Evolutionary conservation across 2,329 filamentous ascomycete species (phyloP).

Genomic region (Fusarium zealandicum): DNA sequence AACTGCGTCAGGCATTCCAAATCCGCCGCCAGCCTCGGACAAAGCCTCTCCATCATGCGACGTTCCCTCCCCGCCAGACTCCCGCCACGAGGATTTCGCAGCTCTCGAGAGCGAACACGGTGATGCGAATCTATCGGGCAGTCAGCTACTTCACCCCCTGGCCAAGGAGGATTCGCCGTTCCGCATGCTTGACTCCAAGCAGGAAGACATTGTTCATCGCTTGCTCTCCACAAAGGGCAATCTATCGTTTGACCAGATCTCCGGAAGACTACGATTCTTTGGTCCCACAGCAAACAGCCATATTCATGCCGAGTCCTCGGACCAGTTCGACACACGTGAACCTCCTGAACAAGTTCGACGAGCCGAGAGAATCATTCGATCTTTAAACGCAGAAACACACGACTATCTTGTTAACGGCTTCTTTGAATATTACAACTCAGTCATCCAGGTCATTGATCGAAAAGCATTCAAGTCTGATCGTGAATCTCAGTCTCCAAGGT

Average conservation of each 20-base stretch:
- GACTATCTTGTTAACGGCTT: constrained; percentile 61
- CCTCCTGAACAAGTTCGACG: constrained; percentile 55
- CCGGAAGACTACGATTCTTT: constrained; percentile 59
- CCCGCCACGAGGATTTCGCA: constrained; percentile 44
- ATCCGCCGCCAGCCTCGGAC: constrained; percentile 13
- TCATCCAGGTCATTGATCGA: constrained; percentile 58
- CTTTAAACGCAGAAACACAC: constrained; percentile 55
- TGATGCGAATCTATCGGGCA: constrained; percentile 27
- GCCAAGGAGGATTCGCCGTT: constrained; percentile 46
- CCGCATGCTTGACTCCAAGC: constrained; percentile 49
- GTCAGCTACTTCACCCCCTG: constrained; percentile 32
- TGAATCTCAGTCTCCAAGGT: constrained; percentile 54
- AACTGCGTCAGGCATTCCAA: background rate
- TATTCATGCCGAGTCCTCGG: constrained; percentile 53
- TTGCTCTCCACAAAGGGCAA: constrained; percentile 58
- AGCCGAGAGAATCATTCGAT: constrained; percentile 56
- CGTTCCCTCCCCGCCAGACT: constrained; percentile 45
- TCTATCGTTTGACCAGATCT: constrained; percentile 59
- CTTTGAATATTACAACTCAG: constrained; percentile 59
- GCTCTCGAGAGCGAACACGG: constrained; percentile 39
- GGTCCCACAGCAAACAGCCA: constrained; percentile 62
- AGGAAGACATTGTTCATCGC: constrained; percentile 57
- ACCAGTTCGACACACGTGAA: constrained; percentile 48
- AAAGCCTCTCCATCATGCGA: constrained; percentile 31
- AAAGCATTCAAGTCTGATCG: constrained; percentile 58